Evolutionary conservation across 192 early-diverging fungal genomes (phyloP).

Genomic region (Backusella australiensis): DNA sequence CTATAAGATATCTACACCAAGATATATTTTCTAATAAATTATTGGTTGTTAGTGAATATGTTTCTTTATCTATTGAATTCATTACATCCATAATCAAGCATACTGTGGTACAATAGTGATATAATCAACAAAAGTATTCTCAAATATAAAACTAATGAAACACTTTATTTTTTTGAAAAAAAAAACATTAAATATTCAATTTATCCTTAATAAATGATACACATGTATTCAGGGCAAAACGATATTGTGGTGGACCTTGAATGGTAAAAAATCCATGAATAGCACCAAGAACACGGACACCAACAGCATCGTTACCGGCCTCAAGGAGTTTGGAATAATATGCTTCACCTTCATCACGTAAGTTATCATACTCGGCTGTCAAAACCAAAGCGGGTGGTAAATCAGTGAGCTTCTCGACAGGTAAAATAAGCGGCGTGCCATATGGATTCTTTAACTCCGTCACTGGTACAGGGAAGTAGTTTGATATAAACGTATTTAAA

Average conservation of each 20-base stretch:
- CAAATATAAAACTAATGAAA: too few relatives aligned
- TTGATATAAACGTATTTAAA: background rate
- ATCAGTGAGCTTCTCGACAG: constrained; percentile 11
- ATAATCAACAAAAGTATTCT: too few relatives aligned
- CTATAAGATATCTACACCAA: too few relatives aligned
- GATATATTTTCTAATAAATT: too few relatives aligned
- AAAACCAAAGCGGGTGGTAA: constrained; percentile 16
- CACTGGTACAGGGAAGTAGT: background rate
- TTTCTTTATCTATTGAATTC: too few relatives aligned
- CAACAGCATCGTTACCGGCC: constrained; percentile 19
- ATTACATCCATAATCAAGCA: too few relatives aligned
- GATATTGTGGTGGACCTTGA: background rate
- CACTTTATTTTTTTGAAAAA: too few relatives aligned
- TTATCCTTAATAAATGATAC: background rate
- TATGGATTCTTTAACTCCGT: background rate
- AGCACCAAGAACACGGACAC: constrained; percentile 19
- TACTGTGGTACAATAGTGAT: too few relatives aligned
- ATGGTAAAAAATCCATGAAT: constrained; percentile 13
- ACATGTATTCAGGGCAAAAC: background rate
- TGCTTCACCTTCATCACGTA: constrained; percentile 25
- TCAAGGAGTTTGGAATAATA: constrained; percentile 2
- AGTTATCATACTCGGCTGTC: constrained; percentile 19
- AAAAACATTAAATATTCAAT: background rate
- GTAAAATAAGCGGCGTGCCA: background rate
- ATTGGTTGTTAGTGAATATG: too few relatives aligned